Percentiles rank a stretch among this genome's conserved stretches.
Conservation (phyloP, 129 eudicot genomes). For the Centaurea solstitialis region DNA sequence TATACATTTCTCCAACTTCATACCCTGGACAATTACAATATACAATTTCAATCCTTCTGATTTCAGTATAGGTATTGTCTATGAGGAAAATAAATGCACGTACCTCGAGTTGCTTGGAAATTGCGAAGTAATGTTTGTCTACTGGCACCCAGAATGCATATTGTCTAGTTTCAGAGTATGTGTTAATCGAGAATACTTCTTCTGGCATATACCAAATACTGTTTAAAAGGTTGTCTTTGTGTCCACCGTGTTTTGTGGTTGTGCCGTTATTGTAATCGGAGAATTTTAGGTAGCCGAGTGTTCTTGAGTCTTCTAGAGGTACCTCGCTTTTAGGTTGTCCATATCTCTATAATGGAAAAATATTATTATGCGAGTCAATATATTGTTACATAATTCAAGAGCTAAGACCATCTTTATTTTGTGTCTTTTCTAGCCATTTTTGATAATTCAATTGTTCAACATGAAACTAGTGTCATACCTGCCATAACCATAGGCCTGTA, state of each 20-base stretch:
- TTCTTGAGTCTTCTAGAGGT: conserved; percentile 56
- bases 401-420: not conserved
- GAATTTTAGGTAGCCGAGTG: conserved; percentile 44
- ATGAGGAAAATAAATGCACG: not conserved
- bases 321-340: conserved; percentile 46
- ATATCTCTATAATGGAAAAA: conserved; percentile 41
- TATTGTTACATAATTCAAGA: not conserved
- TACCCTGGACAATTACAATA: conserved; percentile 19
- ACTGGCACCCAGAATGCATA: conserved; percentile 71
- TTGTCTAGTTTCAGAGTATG: conserved; percentile 59
- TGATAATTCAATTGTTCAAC: not conserved
- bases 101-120: conserved; percentile 60
- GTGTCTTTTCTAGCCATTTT: not conserved
- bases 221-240: conserved; percentile 47
- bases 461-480: conserved; percentile 34
- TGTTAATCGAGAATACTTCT: conserved; percentile 57
- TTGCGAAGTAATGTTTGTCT: conserved; percentile 35
- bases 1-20: conserved; percentile 53
- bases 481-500: conserved; percentile 66
- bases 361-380: not conserved
- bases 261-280: conserved; percentile 45
- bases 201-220: conserved; percentile 72
- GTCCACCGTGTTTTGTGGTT: not conserved
- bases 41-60: not conserved
- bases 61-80: not conserved